Conservation (phyloP, 2,329 filamentous ascomycete species). For the Cryphonectria japonica region DNA sequence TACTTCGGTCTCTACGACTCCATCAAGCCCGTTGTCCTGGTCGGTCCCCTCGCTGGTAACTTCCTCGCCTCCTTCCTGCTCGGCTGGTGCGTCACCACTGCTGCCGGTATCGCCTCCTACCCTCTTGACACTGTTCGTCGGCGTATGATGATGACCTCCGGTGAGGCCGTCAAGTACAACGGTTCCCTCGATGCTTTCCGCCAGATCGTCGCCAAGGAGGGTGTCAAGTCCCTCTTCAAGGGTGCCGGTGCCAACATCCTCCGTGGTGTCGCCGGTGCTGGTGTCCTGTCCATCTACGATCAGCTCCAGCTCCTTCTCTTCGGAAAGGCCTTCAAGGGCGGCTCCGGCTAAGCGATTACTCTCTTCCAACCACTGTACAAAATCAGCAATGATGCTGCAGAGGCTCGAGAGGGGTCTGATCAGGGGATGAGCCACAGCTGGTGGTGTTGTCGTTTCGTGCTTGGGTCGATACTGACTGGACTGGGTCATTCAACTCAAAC, state of each 20-base stretch:
- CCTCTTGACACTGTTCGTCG: constrained; percentile 99
- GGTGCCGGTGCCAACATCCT: constrained; percentile 99
- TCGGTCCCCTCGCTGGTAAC: constrained; percentile 91
- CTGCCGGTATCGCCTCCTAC: constrained; percentile 99
- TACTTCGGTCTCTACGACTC: constrained; percentile 99
- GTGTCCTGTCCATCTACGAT: constrained; percentile 99
- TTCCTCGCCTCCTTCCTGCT: constrained; percentile 99
- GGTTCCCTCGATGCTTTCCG: constrained; percentile 91
- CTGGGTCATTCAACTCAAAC: constrained; percentile 28
- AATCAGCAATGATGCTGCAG: constrained; percentile 36
- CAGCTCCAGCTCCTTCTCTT: constrained; percentile 99
- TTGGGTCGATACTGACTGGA: constrained; percentile 35
- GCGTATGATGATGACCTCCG: constrained; percentile 99
- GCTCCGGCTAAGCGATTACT: constrained; percentile 46
- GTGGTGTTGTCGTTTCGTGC: constrained; percentile 26
- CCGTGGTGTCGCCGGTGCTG: constrained; percentile 99
- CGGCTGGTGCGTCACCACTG: constrained; percentile 99
- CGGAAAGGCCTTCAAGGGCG: constrained; percentile 97
- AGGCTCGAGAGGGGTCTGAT: constrained; percentile 44
- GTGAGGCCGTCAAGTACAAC: constrained; percentile 99
- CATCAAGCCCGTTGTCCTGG: constrained; percentile 97
- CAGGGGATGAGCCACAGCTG: constrained; percentile 25
- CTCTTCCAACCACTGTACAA: constrained; percentile 51
- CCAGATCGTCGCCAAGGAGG: constrained; percentile 98
- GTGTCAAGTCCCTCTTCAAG: constrained; percentile 99